Base-by-base conservation (phyloP, 2,329 filamentous ascomycete genomes). In the Exophiala xenobiotica region DNA sequence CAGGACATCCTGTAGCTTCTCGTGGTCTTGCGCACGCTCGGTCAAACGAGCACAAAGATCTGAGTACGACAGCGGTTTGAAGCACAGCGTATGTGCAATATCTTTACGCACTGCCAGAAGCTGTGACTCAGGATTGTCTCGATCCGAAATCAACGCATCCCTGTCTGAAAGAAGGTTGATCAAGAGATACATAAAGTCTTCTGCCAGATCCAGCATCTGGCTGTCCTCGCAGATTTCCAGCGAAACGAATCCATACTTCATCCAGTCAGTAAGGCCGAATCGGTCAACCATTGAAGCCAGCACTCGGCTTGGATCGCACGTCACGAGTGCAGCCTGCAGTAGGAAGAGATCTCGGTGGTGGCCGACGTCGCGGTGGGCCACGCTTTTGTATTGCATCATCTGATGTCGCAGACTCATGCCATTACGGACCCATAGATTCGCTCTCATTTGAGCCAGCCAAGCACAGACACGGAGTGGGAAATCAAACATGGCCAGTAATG, bases 381-480 rank as follows among this genome's bases (percentile, higher is more conserved):
- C 90, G 33, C 90, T 91, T 12, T 90, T 85, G 67, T 99, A 99
- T 14, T 91, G 93, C 46, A 87, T 87, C 67, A 95, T 93, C 70
- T 99, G 93, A 67, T 99, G 93, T 31, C 92, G 84, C 45, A 99
- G 79, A 63, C 92, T 97, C 65, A 99, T 90, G 2, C 93, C 93
- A 66, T 99, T 99, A 49, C 93, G 85, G 57, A 99, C 92, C 93
- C 95, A 99, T 85, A 97, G 95, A 45, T 90, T 89, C 14, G 92
- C 90, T 68, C 95, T 96, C 83, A 99, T 97, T 73, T 99, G 95
- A 4, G 93, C 88, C 24, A 99, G 77, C 93, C 93, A 99, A 16
- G 90, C 90, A 67, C 90, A 96, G 0, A 97, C 91, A 46, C 95
- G 82, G 3, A 99, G 76, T 0, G 95, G 92, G 63, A 89, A 96